Base-by-base conservation (phyloP, 345 rosid genomes). In the Moricandia arvensis region DNA sequence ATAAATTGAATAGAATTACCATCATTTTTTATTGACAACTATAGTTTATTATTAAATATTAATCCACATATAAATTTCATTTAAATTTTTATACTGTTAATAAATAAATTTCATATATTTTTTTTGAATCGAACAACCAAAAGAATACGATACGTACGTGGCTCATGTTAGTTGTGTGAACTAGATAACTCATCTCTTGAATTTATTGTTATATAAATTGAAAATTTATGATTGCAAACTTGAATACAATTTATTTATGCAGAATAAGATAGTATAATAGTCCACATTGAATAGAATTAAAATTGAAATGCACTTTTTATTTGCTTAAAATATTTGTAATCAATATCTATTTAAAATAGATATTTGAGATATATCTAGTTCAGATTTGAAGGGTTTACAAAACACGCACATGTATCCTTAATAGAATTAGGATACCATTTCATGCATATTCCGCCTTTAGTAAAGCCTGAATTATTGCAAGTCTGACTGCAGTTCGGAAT, bases 381-480 rank as follows among this genome's bases (percentile, higher is more conserved):
- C 4, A 18, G 15, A 33, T 61, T 7, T 16, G 12, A 11, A 31
- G 66, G 27, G 60, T 60, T 59, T 35, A 61, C 68, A 35, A 24
- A 60, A 43, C 74, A 75, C 53, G 74, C 79, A 60, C 79, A 75
- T 49, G 69, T 49, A 6, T 68, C 4, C 38, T 47, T 30, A 5
- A 4, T 66, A 51, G 74, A 59, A 18, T 10, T 4, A 0, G 74
- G 41, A 68, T 68, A 68, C 79, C 73, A 75, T 35, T 47, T 47
- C 3, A 75, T 75, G 37, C 79, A 75, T 53, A 68, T 62, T 53
- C 79, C 74, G n/a, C 69, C 63, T 29, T 27, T 3, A 61, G 53
- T 6, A 47, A 47, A 47, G 53, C 53, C 53, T 47, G 53, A 61
- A 61, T 61, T 68, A 54, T 37, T 75, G 63, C 79, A 75, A 51